Percentiles rank a stretch among this genome's conserved stretches.
These are phyloP conservation scores for Cercospora beticola DNA, from an alignment of 2,329 filamentous ascomycete species.

Conservation along the genomic window DNA sequence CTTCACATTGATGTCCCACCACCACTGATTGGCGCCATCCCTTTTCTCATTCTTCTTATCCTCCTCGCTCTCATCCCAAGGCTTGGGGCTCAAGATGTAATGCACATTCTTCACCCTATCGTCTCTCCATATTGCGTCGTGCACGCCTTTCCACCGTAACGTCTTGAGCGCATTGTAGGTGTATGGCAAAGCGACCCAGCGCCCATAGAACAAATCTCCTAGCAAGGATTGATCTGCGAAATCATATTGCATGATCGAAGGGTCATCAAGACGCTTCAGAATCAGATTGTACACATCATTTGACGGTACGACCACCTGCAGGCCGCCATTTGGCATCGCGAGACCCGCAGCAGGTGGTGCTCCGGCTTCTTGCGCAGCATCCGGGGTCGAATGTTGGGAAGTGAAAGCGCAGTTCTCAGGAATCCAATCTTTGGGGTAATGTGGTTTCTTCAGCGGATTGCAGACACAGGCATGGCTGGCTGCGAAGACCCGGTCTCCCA, in stretches of 20 bases:
- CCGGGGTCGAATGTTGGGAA: constrained; percentile 53
- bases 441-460: constrained; percentile 73
- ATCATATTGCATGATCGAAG: constrained; percentile 53
- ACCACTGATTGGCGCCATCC: constrained; percentile 58
- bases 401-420: constrained; percentile 63
- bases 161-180: constrained; percentile 63
- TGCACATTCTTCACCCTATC: constrained; percentile 62
- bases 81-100: constrained; percentile 62
- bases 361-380: constrained; percentile 54
- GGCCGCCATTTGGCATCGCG: constrained; percentile 60
- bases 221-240: constrained; percentile 62
- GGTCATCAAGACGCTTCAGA: constrained; percentile 46
- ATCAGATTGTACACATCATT: constrained; percentile 54
- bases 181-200: constrained; percentile 61
- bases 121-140: constrained; percentile 61
- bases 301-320: constrained; percentile 63
- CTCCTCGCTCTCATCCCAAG: constrained; percentile 57
- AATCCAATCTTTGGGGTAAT: constrained; percentile 74
- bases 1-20: constrained; percentile 55
- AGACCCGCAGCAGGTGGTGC: constrained; percentile 53
- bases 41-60: constrained; percentile 40
- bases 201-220: constrained; percentile 56
- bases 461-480: constrained; percentile 83
- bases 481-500: constrained; percentile 69
- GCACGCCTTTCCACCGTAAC: constrained; percentile 56